phyloP scores from a whole-genome alignment of 163 green algal genomes.

The Scenedesmus sp. region DNA sequence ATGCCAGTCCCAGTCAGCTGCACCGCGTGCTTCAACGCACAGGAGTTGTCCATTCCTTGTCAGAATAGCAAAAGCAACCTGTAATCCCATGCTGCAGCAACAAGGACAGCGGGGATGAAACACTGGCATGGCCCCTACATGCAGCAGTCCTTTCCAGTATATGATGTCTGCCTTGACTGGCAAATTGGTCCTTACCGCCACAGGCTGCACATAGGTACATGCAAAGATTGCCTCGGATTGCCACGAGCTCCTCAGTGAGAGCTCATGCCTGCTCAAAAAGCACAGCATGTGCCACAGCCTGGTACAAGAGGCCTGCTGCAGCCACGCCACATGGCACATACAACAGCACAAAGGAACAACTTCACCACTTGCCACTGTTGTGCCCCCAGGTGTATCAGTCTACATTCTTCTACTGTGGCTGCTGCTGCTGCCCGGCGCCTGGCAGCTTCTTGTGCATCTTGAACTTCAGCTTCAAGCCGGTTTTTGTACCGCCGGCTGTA shows the following conservation, averaged over 20 bases:
- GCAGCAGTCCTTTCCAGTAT: not conserved
- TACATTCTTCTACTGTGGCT: not conserved
- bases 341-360: no score
- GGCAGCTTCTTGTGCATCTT: constrained; percentile 43
- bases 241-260: no score
- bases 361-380: not conserved
- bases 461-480: constrained; percentile 30
- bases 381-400: not conserved
- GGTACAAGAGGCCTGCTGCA: no score
- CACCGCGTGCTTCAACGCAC: not conserved
- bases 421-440: not conserved
- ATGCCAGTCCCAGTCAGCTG: not conserved
- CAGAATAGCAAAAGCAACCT: not conserved
- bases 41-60: no score
- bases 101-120: no score
- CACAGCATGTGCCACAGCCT: no score
- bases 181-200: not conserved
- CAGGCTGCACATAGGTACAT: not conserved
- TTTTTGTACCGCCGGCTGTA: constrained; percentile 8
- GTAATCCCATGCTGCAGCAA: no score
- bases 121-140: not conserved
- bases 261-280: no score
- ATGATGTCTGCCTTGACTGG: not conserved
- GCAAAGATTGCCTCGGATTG: not conserved
- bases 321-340: no score